Evolutionary conservation across 2,329 filamentous ascomycete species (phyloP).

Genomic region (Zymoseptoria pseudotritici): DNA sequence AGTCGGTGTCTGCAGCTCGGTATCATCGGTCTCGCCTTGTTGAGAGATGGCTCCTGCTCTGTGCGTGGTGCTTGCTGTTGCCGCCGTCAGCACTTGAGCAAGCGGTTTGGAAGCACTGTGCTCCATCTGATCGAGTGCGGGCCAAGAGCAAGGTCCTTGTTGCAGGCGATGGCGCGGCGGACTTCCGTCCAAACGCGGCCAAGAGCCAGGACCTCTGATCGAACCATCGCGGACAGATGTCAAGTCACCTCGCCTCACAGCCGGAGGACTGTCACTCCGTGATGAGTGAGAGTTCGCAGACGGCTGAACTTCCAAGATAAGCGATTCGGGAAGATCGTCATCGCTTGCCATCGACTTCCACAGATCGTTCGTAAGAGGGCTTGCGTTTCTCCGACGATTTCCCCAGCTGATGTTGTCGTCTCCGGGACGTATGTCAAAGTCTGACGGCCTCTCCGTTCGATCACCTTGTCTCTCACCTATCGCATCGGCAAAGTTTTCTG

Average conservation of each 20-base stretch:
- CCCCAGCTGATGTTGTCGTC: slow-evolving; percentile 33
- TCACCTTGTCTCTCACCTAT: slow-evolving; percentile 15
- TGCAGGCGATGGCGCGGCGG: slow-evolving; percentile 12
- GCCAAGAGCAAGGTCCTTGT: slow-evolving; percentile 22
- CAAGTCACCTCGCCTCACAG: slow-evolving; percentile 10
- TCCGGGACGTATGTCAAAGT: slow-evolving; percentile 28
- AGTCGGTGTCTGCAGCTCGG: slow-evolving; percentile 1
- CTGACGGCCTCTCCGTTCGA: slow-evolving; percentile 25
- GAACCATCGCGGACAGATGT: slow-evolving; percentile 21
- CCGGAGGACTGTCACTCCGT: slow-evolving; percentile 14
- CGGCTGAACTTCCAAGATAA: slow-evolving; percentile 13
- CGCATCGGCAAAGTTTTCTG: slow-evolving; percentile 37
- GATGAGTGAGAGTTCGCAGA: slow-evolving; percentile 11
- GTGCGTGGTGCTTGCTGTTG: slow-evolving; percentile 12
- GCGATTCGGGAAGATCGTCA: slow-evolving; percentile 25
- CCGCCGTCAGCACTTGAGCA: slow-evolving; percentile 10
- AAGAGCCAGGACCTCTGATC: slow-evolving; percentile 22
- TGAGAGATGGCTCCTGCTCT: slow-evolving; percentile 19
- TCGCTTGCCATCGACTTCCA: slow-evolving; percentile 28
- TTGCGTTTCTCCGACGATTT: slow-evolving; percentile 24
- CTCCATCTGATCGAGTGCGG: slow-evolving; percentile 16
- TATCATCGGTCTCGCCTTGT: neutral
- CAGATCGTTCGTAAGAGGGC: slow-evolving; percentile 20
- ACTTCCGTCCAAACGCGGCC: slow-evolving; percentile 21
- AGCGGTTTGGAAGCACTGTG: slow-evolving; percentile 16